phyloP scores from a whole-genome alignment of 2,329 filamentous ascomycete species.

The Aotearoamyces nothofagi region DNA sequence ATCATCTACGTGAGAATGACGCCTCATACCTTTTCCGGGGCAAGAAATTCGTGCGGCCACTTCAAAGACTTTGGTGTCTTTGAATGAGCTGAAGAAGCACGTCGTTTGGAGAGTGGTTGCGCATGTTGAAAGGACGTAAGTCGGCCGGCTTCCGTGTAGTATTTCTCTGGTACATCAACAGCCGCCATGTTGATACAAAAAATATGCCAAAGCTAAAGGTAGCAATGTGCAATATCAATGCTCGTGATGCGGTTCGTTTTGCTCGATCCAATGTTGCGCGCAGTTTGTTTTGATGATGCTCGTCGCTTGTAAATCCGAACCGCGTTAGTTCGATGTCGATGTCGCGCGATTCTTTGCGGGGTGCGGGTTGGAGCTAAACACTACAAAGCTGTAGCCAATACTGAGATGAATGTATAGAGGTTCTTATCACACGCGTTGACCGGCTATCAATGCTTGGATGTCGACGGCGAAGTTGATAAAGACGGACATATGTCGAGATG shows the following conservation, averaged over 20 bases:
- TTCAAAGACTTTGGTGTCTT: constrained; percentile 39
- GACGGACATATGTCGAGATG: too few species aligned
- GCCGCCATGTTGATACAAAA: constrained; percentile 10
- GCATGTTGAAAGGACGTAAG: constrained; percentile 63
- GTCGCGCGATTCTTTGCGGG: too few species aligned
- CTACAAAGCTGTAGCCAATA: too few species aligned
- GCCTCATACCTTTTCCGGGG: constrained; percentile 43
- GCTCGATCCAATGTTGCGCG: too few species aligned
- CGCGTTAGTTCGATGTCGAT: too few species aligned
- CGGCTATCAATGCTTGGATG: too few species aligned
- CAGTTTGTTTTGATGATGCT: too few species aligned
- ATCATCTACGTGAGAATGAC: not conserved
- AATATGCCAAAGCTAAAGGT: not conserved
- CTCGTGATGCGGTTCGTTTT: not conserved
- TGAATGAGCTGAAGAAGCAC: constrained; percentile 48
- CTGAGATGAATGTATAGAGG: too few species aligned
- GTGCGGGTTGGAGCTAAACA: too few species aligned
- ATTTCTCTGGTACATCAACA: constrained; percentile 25
- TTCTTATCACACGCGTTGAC: too few species aligned
- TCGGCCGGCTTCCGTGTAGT: constrained; percentile 57
- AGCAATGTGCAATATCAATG: not conserved
- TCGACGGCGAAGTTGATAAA: too few species aligned
- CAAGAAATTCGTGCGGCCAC: constrained; percentile 68
- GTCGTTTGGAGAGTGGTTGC: constrained; percentile 49
- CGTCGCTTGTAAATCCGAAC: too few species aligned